These are phyloP conservation scores for Yamadazyma taylorii DNA, from an alignment of 1,139 yeast genomes.

Conservation along the genomic window DNA sequence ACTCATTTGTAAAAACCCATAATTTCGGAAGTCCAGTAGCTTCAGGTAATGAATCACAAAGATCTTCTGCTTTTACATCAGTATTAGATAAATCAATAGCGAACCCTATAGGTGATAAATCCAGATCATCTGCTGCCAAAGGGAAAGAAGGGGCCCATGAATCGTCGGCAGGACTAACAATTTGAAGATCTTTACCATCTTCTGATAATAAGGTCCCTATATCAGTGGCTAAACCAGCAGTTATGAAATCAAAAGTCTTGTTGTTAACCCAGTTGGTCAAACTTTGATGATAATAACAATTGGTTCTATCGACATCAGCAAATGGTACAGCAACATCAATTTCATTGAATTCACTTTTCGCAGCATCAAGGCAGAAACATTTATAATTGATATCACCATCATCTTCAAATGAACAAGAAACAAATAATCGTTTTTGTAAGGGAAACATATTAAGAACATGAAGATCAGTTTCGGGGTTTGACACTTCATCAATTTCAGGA, in stretches of 20 bases:
- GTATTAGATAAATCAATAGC: slow-evolving; percentile 55
- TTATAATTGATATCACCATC: slow-evolving; percentile 11
- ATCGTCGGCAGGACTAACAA: slow-evolving; percentile 57
- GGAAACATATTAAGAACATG: slow-evolving; percentile 6
- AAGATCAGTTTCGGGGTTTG: slow-evolving; percentile 2
- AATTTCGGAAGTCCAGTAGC: slow-evolving; percentile 59
- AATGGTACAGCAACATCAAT: slow-evolving; percentile 60
- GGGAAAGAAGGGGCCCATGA: slow-evolving; percentile 72
- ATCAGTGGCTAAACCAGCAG: slow-evolving; percentile 67
- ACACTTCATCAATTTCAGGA: slow-evolving; percentile 9
- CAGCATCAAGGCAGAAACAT: slow-evolving; percentile 8
- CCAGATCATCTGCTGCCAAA: slow-evolving; percentile 58
- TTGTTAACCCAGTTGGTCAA: slow-evolving; percentile 45
- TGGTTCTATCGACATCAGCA: slow-evolving; percentile 51
- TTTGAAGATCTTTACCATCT: slow-evolving; percentile 18
- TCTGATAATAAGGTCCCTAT: slow-evolving; percentile 38
- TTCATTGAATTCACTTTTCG: slow-evolving; percentile 18
- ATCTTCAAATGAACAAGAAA: slow-evolving; percentile 17
- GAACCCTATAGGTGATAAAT: slow-evolving; percentile 70
- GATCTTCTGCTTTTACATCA: slow-evolving; percentile 42
- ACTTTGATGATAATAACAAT: slow-evolving; percentile 45
- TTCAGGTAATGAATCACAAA: slow-evolving; percentile 58
- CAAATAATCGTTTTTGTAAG: slow-evolving; percentile 5
- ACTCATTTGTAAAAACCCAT: slow-evolving; percentile 62
- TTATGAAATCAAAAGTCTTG: slow-evolving; percentile 37